A percentile compares a stretch with the other conserved stretches of the same genome.
Evolutionary conservation across 1,139 yeast genomes (phyloP).

Genomic region (Yamadazyma sp.): DNA sequence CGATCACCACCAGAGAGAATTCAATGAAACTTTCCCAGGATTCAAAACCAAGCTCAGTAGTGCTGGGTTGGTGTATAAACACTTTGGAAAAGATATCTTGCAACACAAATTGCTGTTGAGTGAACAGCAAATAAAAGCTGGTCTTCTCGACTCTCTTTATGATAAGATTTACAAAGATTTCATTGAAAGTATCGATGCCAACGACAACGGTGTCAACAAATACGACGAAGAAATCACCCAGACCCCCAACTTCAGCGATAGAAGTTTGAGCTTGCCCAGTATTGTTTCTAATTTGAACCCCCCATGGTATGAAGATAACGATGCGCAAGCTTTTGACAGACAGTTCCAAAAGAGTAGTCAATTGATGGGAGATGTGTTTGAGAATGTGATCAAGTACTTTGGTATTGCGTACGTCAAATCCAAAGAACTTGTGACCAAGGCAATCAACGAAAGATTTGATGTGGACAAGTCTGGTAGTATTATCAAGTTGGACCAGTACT

Average conservation of each 20-base stretch:
- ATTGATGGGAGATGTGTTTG: constrained; percentile 81
- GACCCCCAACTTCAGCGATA: constrained; percentile 31
- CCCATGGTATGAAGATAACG: constrained; percentile 68
- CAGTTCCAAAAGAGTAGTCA: constrained; percentile 71
- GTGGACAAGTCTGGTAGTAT: constrained; percentile 69
- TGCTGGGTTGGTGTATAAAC: constrained; percentile 93
- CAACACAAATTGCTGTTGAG: constrained; percentile 33
- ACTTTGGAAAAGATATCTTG: constrained; percentile 83
- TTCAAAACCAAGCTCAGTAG: constrained; percentile 77
- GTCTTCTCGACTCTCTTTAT: constrained; percentile 59
- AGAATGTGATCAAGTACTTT: constrained; percentile 63
- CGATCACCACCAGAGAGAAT: constrained; percentile 91
- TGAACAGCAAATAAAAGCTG: constrained; percentile 26
- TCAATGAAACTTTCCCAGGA: constrained; percentile 35
- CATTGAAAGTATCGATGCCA: constrained; percentile 91
- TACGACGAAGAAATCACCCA: constrained; percentile 51
- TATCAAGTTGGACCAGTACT: constrained; percentile 66
- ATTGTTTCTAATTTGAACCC: constrained; percentile 79
- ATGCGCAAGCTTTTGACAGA: constrained; percentile 65
- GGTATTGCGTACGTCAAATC: constrained; percentile 95
- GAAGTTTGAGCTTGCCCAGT: constrained; percentile 71
- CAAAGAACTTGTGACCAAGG: constrained; percentile 68
- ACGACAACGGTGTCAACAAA: constrained; percentile 88
- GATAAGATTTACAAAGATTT: constrained; percentile 79
- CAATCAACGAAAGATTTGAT: constrained; percentile 55